These are phyloP conservation scores for Polysphondylium violaceum DNA, from an alignment of 78 protist species.

Conservation along the genomic window DNA sequence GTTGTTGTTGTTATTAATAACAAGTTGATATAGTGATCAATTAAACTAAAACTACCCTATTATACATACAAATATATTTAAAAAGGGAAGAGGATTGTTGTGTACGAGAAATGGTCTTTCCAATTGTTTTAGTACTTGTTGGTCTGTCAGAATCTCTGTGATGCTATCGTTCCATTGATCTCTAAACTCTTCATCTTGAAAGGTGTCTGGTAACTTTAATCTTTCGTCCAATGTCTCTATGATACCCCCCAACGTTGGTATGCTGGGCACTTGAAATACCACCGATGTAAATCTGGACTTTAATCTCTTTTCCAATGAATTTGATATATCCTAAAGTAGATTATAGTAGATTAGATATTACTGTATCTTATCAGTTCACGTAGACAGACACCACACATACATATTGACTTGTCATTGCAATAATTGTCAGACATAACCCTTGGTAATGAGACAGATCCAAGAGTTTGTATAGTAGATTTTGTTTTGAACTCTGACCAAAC, in stretches of 20 bases:
- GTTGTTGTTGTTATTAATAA: neutral
- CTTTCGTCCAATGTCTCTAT: neutral
- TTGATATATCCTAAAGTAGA: neutral
- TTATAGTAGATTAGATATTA: neutral
- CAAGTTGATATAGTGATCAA: neutral
- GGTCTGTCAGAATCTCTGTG: neutral
- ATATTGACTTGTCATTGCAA: conserved; percentile 8
- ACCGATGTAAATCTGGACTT: conserved; percentile 57
- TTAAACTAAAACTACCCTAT: neutral
- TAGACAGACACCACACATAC: neutral
- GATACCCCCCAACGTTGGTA: too few species aligned
- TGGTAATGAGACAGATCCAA: conserved; percentile 47
- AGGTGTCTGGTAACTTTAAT: conserved; percentile 14
- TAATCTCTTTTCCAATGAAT: conserved; percentile 42
- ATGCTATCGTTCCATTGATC: conserved; percentile 18
- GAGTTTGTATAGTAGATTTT: conserved; percentile 32
- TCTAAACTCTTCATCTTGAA: neutral
- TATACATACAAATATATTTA: conserved; percentile 14
- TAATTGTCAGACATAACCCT: conserved; percentile 11
- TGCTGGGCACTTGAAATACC: neutral
- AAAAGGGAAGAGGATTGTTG: neutral
- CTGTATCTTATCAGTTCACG: neutral
- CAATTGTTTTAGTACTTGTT: neutral
- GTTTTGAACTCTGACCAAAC: neutral
- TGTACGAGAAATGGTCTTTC: neutral